These are phyloP conservation scores for Pichia gijzeniarum DNA, from an alignment of 805 yeast species.

Conservation along the genomic window DNA sequence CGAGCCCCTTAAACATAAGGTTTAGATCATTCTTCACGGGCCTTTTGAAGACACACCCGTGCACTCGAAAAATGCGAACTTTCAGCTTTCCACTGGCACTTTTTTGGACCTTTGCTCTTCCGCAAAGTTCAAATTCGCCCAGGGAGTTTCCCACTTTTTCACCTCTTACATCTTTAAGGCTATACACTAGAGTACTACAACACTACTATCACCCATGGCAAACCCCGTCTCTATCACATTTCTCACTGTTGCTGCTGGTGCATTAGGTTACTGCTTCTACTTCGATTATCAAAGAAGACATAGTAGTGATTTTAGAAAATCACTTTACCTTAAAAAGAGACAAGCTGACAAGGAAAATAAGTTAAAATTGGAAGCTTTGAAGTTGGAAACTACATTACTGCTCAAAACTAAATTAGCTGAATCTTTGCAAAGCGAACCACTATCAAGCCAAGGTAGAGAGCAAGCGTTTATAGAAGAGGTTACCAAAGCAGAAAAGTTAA, in stretches of 20 bases:
- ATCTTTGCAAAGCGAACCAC: slow-evolving; percentile 65
- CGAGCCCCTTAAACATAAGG: no score
- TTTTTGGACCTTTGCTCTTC: no score
- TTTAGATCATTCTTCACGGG: no score
- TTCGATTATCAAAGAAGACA: slow-evolving; percentile 90
- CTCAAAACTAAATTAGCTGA: slow-evolving; percentile 56
- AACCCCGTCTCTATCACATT: slow-evolving; percentile 14
- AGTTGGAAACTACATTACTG: slow-evolving; percentile 52
- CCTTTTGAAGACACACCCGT: no score
- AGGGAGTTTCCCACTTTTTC: no score
- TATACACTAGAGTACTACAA: background rate
- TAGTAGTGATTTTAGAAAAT: slow-evolving; percentile 73
- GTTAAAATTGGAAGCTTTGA: slow-evolving; percentile 48
- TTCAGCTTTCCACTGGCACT: no score
- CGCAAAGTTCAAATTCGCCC: no score
- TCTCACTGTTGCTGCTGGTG: slow-evolving; percentile 38
- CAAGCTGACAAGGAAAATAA: slow-evolving; percentile 54
- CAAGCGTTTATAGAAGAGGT: slow-evolving; percentile 76
- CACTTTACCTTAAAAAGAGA: slow-evolving; percentile 57
- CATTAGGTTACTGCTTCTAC: slow-evolving; percentile 72
- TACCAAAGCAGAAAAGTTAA: slow-evolving; percentile 76
- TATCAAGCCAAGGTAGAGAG: slow-evolving; percentile 63
- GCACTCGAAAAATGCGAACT: no score
- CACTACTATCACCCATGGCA: slow-evolving; percentile 11
- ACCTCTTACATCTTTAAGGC: background rate